These are phyloP conservation scores for Tetrapisispora nanseiensis DNA, from an alignment of 805 yeast species.

Conservation along the genomic window DNA sequence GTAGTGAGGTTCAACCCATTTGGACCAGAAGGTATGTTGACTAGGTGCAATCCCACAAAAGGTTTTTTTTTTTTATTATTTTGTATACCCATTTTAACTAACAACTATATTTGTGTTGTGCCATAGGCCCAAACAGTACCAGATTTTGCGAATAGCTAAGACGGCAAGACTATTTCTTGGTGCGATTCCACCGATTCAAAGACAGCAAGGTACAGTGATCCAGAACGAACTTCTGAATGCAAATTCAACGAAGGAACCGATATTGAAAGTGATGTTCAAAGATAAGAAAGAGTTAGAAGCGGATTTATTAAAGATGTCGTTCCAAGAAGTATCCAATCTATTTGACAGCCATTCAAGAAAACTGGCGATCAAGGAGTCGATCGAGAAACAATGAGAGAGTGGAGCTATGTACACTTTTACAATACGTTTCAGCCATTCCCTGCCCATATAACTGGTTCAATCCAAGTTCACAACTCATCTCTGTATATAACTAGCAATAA, in stretches of 20 bases:
- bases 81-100: not conserved
- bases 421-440: too few relatives aligned
- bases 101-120: not conserved
- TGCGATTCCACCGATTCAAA: slow-evolving; percentile 67
- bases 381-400: slow-evolving; percentile 36
- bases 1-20: slow-evolving; percentile 72
- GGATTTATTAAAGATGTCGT: slow-evolving; percentile 49
- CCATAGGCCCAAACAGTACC: too few relatives aligned
- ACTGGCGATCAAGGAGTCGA: slow-evolving; percentile 64
- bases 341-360: slow-evolving; percentile 80
- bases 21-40: slow-evolving; percentile 45
- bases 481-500: too few relatives aligned
- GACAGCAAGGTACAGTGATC: slow-evolving; percentile 45
- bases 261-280: slow-evolving; percentile 67
- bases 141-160: slow-evolving; percentile 42
- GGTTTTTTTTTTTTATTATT: not conserved
- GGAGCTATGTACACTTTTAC: too few relatives aligned
- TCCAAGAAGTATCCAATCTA: slow-evolving; percentile 52
- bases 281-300: slow-evolving; percentile 64
- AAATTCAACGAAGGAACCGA: slow-evolving; percentile 40
- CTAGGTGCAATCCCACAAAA: not conserved
- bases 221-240: slow-evolving; percentile 51
- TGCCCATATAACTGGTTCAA: too few relatives aligned
- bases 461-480: too few relatives aligned
- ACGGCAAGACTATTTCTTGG: slow-evolving; percentile 72